Conservation (phyloP, 371 early-diverging fungal genomes). For the Fennellomyces sp. region DNA sequence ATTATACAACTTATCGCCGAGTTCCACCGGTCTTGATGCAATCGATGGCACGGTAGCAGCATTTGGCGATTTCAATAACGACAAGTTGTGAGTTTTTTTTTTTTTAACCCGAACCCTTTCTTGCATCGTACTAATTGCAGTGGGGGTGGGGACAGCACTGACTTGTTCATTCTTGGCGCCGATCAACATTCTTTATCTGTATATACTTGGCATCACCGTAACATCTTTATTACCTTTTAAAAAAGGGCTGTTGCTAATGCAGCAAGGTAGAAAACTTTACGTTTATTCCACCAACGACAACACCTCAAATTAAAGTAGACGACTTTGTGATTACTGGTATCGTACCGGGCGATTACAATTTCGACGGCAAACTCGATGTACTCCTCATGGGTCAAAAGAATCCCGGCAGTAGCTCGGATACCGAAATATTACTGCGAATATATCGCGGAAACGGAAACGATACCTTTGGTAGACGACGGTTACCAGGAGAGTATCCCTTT, state of each 20-base stretch:
- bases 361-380: constrained; percentile 86
- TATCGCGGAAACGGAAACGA: constrained; percentile 72
- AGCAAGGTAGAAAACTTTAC: constrained; percentile 22
- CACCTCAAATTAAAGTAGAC: constrained; percentile 25
- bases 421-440: constrained; percentile 67
- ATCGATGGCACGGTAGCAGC: constrained; percentile 79
- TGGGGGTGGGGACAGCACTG: constrained; percentile 57
- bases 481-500: neutral
- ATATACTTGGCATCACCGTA: constrained; percentile 71
- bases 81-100: constrained; percentile 63
- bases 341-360: constrained; percentile 84
- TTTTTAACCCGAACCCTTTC: neutral
- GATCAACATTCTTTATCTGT: constrained; percentile 68
- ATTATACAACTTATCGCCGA: constrained; percentile 37
- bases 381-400: constrained; percentile 69
- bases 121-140: neutral
- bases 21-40: constrained; percentile 55
- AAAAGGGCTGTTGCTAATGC: neutral
- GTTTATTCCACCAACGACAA: constrained; percentile 20
- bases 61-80: constrained; percentile 86
- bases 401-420: constrained; percentile 15
- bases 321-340: constrained; percentile 71
- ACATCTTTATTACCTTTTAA: neutral
- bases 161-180: constrained; percentile 69
- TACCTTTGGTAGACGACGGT: constrained; percentile 54